Percentiles rank a stretch among this genome's conserved stretches.
These are phyloP conservation scores for Verticillium isaacii DNA, from an alignment of 2,329 filamentous ascomycete species.

Conservation along the genomic window DNA sequence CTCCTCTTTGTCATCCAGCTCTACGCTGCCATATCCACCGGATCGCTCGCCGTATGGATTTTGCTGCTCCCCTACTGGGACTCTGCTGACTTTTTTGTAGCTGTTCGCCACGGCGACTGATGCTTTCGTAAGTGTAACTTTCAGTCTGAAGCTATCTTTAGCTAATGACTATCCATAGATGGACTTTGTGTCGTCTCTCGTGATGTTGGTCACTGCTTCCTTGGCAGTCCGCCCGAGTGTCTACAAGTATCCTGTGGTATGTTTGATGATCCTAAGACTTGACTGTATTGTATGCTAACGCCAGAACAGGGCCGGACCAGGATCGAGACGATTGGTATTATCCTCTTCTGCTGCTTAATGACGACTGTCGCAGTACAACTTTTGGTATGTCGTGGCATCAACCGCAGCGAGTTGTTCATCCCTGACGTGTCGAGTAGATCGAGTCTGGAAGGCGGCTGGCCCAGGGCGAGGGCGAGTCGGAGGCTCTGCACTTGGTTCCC, in stretches of 20 bases:
- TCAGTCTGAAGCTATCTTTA: constrained; percentile 9
- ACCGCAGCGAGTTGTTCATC: constrained; percentile 7
- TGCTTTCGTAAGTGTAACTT: constrained; percentile 43
- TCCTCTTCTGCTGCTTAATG: constrained; percentile 63
- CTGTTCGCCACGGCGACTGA: constrained; percentile 63
- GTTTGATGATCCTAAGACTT: constrained; percentile 13
- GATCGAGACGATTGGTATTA: constrained; percentile 60
- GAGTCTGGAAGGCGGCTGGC: constrained; percentile 51
- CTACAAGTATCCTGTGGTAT: constrained; percentile 56
- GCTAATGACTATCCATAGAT: constrained; percentile 31
- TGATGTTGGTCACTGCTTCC: constrained; percentile 57
- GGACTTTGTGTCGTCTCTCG: constrained; percentile 59
- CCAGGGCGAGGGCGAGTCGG: constrained; percentile 32
- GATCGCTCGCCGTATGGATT: constrained; percentile 39
- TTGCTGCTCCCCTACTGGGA: neutral
- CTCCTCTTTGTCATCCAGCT: constrained; percentile 54
- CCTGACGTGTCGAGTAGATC: constrained; percentile 27
- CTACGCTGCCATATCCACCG: constrained; percentile 53
- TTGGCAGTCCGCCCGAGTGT: constrained; percentile 55
- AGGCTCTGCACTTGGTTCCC: constrained; percentile 47
- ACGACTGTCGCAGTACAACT: constrained; percentile 61
- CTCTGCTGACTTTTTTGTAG: constrained; percentile 4
- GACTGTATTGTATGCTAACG: constrained; percentile 5
- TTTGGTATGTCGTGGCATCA: constrained; percentile 34
- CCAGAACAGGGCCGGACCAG: constrained; percentile 47